phyloP scores from a whole-genome alignment of 805 yeast genomes.

The Komagataella pseudopastoris region DNA sequence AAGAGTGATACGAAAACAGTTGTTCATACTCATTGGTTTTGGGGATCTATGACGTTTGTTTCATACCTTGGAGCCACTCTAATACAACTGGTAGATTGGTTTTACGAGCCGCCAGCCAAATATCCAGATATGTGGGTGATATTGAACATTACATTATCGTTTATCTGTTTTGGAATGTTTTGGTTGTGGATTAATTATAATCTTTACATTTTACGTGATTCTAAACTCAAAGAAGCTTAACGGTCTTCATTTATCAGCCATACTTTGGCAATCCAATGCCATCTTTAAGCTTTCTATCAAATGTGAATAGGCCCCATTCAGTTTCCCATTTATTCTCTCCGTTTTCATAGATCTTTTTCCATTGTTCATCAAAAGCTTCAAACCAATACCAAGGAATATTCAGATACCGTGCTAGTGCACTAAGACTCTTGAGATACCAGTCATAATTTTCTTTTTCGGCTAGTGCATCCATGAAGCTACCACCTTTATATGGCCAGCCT shows the following conservation, averaged over 20 bases:
- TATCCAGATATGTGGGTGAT: conserved; percentile 85
- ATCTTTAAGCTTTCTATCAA: conserved; percentile 31
- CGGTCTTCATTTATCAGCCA: background rate
- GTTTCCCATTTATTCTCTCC: conserved; percentile 46
- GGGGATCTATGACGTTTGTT: conserved; percentile 34
- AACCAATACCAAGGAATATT: conserved; percentile 42
- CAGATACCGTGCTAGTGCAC: conserved; percentile 4
- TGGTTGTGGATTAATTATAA: conserved; percentile 76
- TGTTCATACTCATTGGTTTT: conserved; percentile 17
- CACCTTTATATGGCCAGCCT: conserved; percentile 67
- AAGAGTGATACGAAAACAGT: conserved; percentile 1
- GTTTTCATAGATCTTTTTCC: conserved; percentile 43
- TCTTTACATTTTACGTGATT: background rate
- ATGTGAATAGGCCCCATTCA: conserved; percentile 54
- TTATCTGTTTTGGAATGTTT: conserved; percentile 59
- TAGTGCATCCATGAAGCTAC: conserved; percentile 25
- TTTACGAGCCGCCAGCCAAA: conserved; percentile 34
- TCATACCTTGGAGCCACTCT: conserved; percentile 37
- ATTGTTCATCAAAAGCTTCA: conserved; percentile 65
- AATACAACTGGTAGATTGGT: conserved; percentile 41
- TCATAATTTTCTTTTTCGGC: conserved; percentile 21
- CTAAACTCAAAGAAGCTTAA: background rate
- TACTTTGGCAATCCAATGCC: conserved; percentile 28
- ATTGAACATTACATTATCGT: conserved; percentile 59
- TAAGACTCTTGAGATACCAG: background rate